Evolutionary conservation across 176 grass and related monocot species (phyloP).

Genomic region (Zea luxurians): DNA sequence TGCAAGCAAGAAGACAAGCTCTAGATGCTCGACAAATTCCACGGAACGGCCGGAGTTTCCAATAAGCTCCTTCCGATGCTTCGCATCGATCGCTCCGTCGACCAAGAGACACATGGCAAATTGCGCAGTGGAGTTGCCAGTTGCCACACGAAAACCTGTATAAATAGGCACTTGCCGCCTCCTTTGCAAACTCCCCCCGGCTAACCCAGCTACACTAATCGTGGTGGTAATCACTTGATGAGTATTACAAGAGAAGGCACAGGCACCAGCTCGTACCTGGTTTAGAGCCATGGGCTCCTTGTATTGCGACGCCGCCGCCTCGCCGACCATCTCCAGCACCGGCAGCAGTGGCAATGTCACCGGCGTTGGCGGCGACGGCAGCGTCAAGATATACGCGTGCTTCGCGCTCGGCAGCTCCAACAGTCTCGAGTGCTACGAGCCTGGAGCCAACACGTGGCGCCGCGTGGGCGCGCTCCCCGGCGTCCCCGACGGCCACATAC

Average conservation of each 20-base stretch:
- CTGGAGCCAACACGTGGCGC: conserved; percentile 47
- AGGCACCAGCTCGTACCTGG: not conserved
- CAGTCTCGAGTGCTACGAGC: conserved; percentile 61
- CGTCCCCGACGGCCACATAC: conserved; percentile 46
- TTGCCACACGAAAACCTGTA: not conserved
- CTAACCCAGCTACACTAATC: not conserved
- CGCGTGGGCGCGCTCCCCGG: conserved; percentile 49
- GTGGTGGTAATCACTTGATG: conserved; percentile 4
- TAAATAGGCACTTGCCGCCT: not conserved
- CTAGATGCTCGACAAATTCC: conserved; percentile 28
- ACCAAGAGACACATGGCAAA: conserved; percentile 17
- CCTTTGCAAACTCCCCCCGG: conserved; percentile 37
- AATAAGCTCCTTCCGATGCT: not conserved
- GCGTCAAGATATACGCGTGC: conserved; percentile 51
- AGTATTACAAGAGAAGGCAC: conserved; percentile 1
- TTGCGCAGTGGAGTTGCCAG: not conserved
- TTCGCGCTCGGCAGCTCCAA: conserved; percentile 40
- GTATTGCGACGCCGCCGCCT: conserved; percentile 33
- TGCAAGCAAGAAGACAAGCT: conserved; percentile 28
- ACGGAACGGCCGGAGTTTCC: conserved; percentile 41
- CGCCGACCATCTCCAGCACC: conserved; percentile 37
- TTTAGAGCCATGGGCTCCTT: conserved; percentile 46
- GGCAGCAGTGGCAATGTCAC: not conserved
- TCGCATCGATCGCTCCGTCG: conserved; percentile 34
- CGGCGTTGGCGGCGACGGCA: too few species aligned